phyloP scores from a whole-genome alignment of 352 stramenopile genomes.

The Thalassiosira sp. region DNA sequence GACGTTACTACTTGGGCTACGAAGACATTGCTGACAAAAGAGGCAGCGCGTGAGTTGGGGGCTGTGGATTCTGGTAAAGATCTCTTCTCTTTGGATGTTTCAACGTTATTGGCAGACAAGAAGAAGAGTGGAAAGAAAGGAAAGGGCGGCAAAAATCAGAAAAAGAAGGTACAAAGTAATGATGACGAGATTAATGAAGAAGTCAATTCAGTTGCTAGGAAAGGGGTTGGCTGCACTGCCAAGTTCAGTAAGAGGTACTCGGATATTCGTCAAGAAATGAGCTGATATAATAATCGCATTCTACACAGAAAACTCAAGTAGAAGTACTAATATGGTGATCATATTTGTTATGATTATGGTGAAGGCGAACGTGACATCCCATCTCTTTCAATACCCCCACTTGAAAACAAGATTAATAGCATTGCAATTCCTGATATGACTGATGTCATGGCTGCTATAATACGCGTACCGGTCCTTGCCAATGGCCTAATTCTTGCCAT shows the following conservation, averaged over 20 bases:
- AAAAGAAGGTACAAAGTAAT: slow-evolving; percentile 7
- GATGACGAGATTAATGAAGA: background rate
- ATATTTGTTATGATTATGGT: background rate
- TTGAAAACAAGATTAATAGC: slow-evolving; percentile 1
- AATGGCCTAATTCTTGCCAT: background rate
- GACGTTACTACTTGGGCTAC: slow-evolving; percentile 28
- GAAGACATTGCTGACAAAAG: slow-evolving; percentile 21
- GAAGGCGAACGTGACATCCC: background rate
- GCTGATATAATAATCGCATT: too few species aligned
- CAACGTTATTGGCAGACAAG: background rate
- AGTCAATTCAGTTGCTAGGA: background rate
- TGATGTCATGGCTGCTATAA: background rate
- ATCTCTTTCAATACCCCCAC: slow-evolving; percentile 3
- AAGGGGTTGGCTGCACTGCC: slow-evolving; percentile 20
- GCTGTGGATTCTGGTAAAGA: slow-evolving; percentile 25
- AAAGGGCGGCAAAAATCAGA: slow-evolving; percentile 8
- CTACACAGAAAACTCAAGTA: background rate
- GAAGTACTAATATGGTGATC: background rate
- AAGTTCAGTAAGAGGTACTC: slow-evolving; percentile 8
- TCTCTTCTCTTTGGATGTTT: slow-evolving; percentile 16
- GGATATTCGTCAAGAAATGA: slow-evolving; percentile 9
- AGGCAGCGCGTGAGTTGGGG: slow-evolving; percentile 10
- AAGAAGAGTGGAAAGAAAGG: slow-evolving; percentile 15
- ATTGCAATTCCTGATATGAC: slow-evolving; percentile 4
- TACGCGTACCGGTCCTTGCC: background rate